These are phyloP conservation scores for Kodamaea sagamina DNA, from an alignment of 805 yeast species.

Conservation along the genomic window DNA sequence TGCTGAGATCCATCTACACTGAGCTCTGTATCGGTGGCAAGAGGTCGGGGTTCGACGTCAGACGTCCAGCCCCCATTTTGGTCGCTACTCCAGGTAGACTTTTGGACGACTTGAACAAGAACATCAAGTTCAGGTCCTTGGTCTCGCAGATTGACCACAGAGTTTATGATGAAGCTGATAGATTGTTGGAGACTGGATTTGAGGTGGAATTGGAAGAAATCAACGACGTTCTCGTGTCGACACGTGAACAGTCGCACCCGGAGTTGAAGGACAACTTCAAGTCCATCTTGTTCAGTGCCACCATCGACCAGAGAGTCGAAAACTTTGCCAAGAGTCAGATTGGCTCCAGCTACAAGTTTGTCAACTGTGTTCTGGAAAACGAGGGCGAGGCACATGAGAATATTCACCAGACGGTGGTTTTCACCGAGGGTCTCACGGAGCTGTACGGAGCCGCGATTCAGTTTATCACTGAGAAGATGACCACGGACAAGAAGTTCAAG, in stretches of 20 bases:
- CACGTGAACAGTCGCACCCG: constrained; percentile 25
- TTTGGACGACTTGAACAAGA: constrained; percentile 54
- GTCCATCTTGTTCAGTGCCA: constrained; percentile 83
- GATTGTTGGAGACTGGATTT: constrained; percentile 80
- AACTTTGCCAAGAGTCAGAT: constrained; percentile 61
- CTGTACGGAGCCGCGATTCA: constrained; percentile 59
- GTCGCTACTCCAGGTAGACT: constrained; percentile 92
- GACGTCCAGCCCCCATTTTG: constrained; percentile 57
- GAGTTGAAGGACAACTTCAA: constrained; percentile 42
- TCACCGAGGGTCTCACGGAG: constrained; percentile 56
- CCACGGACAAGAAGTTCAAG: constrained; percentile 54
- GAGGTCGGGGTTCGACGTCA: constrained; percentile 35
- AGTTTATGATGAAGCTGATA: constrained; percentile 90
- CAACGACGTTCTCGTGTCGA: constrained; percentile 46
- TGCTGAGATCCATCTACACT: constrained; percentile 20
- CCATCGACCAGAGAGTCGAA: constrained; percentile 70
- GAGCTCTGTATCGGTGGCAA: constrained; percentile 66
- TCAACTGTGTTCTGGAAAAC: constrained; percentile 73
- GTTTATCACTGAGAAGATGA: constrained; percentile 45
- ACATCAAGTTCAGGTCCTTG: constrained; percentile 41
- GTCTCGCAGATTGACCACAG: constrained; percentile 61
- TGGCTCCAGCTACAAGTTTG: constrained; percentile 53
- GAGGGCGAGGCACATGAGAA: constrained; percentile 77
- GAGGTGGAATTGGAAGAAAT: constrained; percentile 63
- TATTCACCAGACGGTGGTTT: constrained; percentile 66